Conservation (phyloP, 139 green algal genomes). For the Chlamydomonas schloesseri region DNA sequence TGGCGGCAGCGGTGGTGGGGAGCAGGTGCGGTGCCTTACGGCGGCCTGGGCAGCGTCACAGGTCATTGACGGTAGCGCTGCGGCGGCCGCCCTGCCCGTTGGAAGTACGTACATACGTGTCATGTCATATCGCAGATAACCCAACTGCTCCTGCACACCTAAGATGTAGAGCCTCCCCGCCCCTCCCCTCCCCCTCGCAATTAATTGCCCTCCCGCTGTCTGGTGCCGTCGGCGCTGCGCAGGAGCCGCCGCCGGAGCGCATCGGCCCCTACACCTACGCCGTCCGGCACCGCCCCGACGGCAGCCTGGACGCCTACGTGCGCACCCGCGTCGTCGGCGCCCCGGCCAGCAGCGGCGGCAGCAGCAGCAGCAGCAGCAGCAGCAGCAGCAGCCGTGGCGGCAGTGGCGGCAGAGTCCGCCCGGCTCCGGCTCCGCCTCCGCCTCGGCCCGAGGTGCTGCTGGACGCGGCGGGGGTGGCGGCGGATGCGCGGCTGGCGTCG, state of each 20-base stretch:
- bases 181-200: no score
- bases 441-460: conserved; percentile 22
- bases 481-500: not conserved
- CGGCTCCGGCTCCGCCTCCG: not conserved
- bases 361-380: not conserved
- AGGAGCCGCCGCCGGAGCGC: conserved; percentile 32
- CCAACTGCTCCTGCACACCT: no score
- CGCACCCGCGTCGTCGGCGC: not conserved
- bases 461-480: not conserved
- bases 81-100: not conserved
- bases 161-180: no score
- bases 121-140: no score
- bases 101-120: no score
- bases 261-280: conserved; percentile 39
- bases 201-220: no score
- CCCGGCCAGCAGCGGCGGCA: not conserved
- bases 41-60: no score
- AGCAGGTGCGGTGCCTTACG: not conserved
- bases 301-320: conserved; percentile 15
- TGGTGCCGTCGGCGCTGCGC: no score
- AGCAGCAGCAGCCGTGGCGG: not conserved
- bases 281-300: conserved; percentile 6
- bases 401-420: not conserved
- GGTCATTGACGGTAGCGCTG: no score
- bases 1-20: not conserved